Evolutionary conservation across 495 filamentous ascomycete genomes (phyloP), one percentile per base, ranked within the genome.

Genomic region (Monascus purpureus): DNA sequence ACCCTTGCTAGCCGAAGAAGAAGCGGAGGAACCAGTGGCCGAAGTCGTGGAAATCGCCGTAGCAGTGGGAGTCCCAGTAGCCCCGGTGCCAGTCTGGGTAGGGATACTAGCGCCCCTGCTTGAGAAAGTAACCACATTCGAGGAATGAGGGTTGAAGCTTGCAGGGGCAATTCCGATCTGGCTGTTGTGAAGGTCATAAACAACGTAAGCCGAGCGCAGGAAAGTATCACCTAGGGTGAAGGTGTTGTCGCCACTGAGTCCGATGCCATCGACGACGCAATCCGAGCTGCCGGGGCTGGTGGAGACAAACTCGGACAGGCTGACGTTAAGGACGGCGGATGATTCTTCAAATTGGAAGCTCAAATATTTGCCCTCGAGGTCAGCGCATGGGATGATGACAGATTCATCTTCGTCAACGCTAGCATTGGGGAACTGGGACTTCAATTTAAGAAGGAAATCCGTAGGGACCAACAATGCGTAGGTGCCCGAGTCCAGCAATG

Each of bases 181-280:
- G 53, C 88, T 81, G 50, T 83, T 88, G 9, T 66, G 68, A 24
- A 93, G 61, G 42, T 93, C 82, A 43, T 84, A 94, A 3, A 94
- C 85, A 5, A 90, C 73, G 44, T 94, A 94, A 0, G 86, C 85
- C 22, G 76, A 77, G 20, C 86, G 67, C n/a, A 94, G 66, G 61
- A 94, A 94, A 0, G 83, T 83, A 46, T 93, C 86, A 15, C 86
- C 86, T 14, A 94, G 57, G 2, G 92, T 75, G 25, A 68, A 69
- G 11, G 72, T 72, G 26, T 70, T 69, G 9, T 53, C 40, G 8
- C 39, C 27, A 8, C 69, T 72, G 6, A 73, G 68, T 11, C 73
- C 55, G 37, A 94, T 68, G 32, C 80, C 80, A 42, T 82, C 78
- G 20, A 74, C 52, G 34, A 80, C 84, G 24, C 70, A 60, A 0